Conservation (phyloP, 2,329 filamentous ascomycete species). For the Phoma sp. region DNA sequence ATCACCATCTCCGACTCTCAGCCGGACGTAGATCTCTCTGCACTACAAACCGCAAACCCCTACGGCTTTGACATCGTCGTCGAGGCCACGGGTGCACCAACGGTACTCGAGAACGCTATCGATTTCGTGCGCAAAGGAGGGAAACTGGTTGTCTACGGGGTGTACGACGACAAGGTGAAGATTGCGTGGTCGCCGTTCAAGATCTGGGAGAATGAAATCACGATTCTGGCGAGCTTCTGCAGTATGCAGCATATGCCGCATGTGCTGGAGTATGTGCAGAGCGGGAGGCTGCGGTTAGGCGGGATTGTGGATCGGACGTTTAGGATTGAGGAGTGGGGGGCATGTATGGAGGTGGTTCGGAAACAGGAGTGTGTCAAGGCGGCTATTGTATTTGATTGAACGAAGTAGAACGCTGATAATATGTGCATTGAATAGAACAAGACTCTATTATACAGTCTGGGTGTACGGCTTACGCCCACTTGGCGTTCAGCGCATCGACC, state of each 20-base stretch:
- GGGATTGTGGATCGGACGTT: slow-evolving; percentile 78
- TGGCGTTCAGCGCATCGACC: slow-evolving; percentile 51
- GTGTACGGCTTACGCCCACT: slow-evolving; percentile 25
- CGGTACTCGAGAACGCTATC: slow-evolving; percentile 74
- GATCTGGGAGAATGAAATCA: slow-evolving; percentile 74
- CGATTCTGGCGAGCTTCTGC: slow-evolving; percentile 73
- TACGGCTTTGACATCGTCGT: slow-evolving; percentile 78
- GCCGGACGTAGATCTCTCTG: slow-evolving; percentile 58
- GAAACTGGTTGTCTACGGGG: slow-evolving; percentile 75
- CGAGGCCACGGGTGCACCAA: slow-evolving; percentile 73
- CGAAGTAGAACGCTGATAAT: too few relatives aligned
- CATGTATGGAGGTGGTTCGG: slow-evolving; percentile 73
- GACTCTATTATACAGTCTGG: too few relatives aligned
- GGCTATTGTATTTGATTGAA: slow-evolving; percentile 70
- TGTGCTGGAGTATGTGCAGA: slow-evolving; percentile 56
- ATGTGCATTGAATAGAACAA: too few relatives aligned
- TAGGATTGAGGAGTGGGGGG: slow-evolving; percentile 75
- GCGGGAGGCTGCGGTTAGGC: slow-evolving; percentile 67
- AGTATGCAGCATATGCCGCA: slow-evolving; percentile 61
- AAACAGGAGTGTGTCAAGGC: slow-evolving; percentile 79
- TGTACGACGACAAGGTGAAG: slow-evolving; percentile 68
- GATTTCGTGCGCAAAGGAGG: slow-evolving; percentile 75
- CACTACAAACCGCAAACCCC: slow-evolving; percentile 70
- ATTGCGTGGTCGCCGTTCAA: slow-evolving; percentile 75
- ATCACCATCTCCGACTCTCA: slow-evolving; percentile 50